A percentile compares a stretch with the other conserved stretches of the same genome.
phyloP scores from a whole-genome alignment of 345 rosid genomes.

The Kandelia obovata region DNA sequence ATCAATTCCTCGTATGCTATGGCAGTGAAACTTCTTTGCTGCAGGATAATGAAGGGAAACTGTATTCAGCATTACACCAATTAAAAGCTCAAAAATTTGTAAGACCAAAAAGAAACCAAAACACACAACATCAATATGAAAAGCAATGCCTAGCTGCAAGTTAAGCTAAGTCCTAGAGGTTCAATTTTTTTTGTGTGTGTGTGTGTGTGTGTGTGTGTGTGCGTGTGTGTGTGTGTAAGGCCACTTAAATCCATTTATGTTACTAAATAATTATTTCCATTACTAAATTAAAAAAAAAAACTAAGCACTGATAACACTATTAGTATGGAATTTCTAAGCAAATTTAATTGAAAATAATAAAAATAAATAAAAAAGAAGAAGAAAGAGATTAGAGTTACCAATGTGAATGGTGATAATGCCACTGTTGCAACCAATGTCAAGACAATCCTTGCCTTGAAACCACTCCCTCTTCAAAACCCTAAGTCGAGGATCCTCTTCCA shows the following conservation, averaged over 20 bases:
- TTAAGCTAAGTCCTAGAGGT: too few species aligned
- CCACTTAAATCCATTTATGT: too few species aligned
- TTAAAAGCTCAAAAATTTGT: background rate
- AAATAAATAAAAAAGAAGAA: background rate
- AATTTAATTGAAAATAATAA: background rate
- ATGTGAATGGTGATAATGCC: slow-evolving; percentile 75
- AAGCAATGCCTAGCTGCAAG: background rate
- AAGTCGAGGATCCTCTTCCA: slow-evolving; percentile 81
- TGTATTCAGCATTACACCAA: background rate
- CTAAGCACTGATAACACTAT: too few species aligned
- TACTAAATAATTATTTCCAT: background rate
- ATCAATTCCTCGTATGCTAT: slow-evolving; percentile 77
- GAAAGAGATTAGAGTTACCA: slow-evolving; percentile 36
- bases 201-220: too few species aligned
- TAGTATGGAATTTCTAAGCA: background rate
- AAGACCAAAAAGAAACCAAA: background rate
- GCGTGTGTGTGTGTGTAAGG: too few species aligned
- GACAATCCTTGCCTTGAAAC: slow-evolving; percentile 76
- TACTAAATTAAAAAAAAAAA: background rate
- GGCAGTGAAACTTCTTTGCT: slow-evolving; percentile 79
- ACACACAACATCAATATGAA: background rate
- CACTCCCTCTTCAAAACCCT: slow-evolving; percentile 72
- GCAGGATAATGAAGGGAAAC: slow-evolving; percentile 25
- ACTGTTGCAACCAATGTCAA: slow-evolving; percentile 89
- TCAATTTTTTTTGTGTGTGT: too few species aligned